Evolutionary conservation across 2,329 filamentous ascomycete genomes (phyloP).

Genomic region (Colletotrichum godetiae): DNA sequence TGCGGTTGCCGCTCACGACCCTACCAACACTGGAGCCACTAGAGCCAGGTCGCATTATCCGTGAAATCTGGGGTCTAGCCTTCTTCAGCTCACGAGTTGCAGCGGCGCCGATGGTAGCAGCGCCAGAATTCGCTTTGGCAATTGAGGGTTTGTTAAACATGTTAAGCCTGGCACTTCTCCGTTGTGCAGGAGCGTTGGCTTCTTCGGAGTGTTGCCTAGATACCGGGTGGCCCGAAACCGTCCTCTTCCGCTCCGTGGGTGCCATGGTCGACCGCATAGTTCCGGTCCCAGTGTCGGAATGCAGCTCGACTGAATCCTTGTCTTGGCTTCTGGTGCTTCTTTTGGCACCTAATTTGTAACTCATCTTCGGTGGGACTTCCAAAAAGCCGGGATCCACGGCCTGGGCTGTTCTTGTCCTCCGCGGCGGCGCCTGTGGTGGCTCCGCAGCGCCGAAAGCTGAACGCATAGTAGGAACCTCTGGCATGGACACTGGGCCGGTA

Average conservation of each 20-base stretch:
- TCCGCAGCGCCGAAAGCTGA: slow-evolving; percentile 48
- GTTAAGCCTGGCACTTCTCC: slow-evolving; percentile 78
- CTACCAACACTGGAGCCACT: slow-evolving; percentile 81
- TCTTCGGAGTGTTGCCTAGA: slow-evolving; percentile 66
- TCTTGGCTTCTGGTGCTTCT: slow-evolving; percentile 52
- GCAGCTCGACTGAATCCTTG: slow-evolving; percentile 50
- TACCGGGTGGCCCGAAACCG: slow-evolving; percentile 85
- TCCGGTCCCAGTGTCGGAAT: slow-evolving; percentile 52
- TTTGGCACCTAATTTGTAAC: slow-evolving; percentile 63
- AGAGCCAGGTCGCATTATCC: slow-evolving; percentile 73
- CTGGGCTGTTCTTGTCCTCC: slow-evolving; percentile 66
- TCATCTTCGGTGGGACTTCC: slow-evolving; percentile 74
- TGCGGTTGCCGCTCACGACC: slow-evolving; percentile 91
- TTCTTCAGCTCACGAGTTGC: slow-evolving; percentile 84
- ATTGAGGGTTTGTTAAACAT: slow-evolving; percentile 74
- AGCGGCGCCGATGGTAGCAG: slow-evolving; percentile 66
- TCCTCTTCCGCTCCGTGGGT: slow-evolving; percentile 82
- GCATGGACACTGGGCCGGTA: slow-evolving; percentile 55
- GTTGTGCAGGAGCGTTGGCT: slow-evolving; percentile 66
- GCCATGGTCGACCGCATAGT: slow-evolving; percentile 54
- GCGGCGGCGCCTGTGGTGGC: slow-evolving; percentile 62
- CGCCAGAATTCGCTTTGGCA: slow-evolving; percentile 70
- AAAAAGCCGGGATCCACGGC: slow-evolving; percentile 60
- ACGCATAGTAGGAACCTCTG: slow-evolving; percentile 50
- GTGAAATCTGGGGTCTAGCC: slow-evolving; percentile 77